Percentiles rank a stretch among this genome's conserved stretches.
Conservation (phyloP, 371 early-diverging fungal genomes). For the Capillidium rhysosporum region DNA sequence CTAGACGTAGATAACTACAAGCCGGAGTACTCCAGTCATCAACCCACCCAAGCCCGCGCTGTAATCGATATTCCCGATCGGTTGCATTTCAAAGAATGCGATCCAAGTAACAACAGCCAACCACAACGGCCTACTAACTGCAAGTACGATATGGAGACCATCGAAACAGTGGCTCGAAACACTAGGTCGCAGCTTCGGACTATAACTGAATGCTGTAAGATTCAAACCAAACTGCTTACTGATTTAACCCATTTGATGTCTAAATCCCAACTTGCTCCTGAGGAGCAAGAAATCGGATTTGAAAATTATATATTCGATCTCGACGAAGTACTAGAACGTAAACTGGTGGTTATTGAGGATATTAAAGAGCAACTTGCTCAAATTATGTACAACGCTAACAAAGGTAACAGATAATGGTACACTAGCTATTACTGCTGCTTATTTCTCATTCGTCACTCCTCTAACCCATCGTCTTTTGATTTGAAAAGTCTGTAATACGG, state of each 20-base stretch:
- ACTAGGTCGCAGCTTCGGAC: slow-evolving; percentile 64
- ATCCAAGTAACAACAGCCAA: background rate
- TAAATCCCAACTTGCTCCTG: slow-evolving; percentile 11
- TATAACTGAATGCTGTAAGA: slow-evolving; percentile 44
- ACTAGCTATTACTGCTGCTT: too few species aligned
- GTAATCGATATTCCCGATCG: background rate
- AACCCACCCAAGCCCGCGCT: background rate
- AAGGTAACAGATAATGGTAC: too few species aligned
- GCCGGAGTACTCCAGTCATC: background rate
- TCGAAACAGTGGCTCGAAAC: slow-evolving; percentile 46
- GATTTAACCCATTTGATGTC: slow-evolving; percentile 26
- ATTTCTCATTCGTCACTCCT: too few species aligned
- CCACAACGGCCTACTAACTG: slow-evolving; percentile 6
- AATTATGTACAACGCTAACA: background rate
- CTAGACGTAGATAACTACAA: slow-evolving; percentile 6
- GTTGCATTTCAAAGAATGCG: background rate
- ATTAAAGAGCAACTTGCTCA: slow-evolving; percentile 20
- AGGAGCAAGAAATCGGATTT: slow-evolving; percentile 15
- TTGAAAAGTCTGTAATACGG: too few species aligned
- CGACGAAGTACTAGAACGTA: slow-evolving; percentile 31
- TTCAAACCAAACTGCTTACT: slow-evolving; percentile 58
- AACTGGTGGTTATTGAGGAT: slow-evolving; percentile 16
- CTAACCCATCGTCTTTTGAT: too few species aligned
- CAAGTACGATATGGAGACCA: slow-evolving; percentile 6
- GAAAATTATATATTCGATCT: slow-evolving; percentile 26